These are phyloP conservation scores for Pichia sp. DNA, from an alignment of 1,139 yeast genomes.

Conservation along the genomic window DNA sequence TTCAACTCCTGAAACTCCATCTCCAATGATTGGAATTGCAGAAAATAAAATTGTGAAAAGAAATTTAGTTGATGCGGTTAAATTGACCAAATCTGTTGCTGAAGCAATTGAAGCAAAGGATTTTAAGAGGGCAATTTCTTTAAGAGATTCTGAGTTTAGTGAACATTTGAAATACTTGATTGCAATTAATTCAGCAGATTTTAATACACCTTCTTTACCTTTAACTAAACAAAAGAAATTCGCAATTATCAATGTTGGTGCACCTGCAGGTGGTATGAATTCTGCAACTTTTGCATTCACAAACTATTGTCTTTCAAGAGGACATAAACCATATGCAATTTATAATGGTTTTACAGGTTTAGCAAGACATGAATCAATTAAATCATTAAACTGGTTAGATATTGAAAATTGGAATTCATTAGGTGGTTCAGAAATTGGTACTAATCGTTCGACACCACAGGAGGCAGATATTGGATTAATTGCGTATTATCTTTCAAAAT, in stretches of 20 bases:
- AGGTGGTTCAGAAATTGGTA: slow-evolving; percentile 82
- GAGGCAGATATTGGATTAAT: slow-evolving; percentile 64
- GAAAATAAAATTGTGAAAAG: slow-evolving; percentile 66
- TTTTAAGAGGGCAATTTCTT: slow-evolving; percentile 28
- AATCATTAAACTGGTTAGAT: slow-evolving; percentile 57
- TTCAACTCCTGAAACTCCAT: slow-evolving; percentile 61
- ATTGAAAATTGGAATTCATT: slow-evolving; percentile 68
- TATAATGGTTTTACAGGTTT: slow-evolving; percentile 73
- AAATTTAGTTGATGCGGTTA: slow-evolving; percentile 69
- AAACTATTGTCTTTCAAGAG: slow-evolving; percentile 65
- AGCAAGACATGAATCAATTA: slow-evolving; percentile 66
- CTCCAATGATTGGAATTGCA: slow-evolving; percentile 68
- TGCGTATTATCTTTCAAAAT: slow-evolving; percentile 71
- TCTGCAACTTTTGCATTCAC: slow-evolving; percentile 74
- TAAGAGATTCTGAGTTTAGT: slow-evolving; percentile 66
- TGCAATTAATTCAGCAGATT: slow-evolving; percentile 57
- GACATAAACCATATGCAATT: slow-evolving; percentile 68
- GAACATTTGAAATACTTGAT: slow-evolving; percentile 62
- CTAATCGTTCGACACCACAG: slow-evolving; percentile 66
- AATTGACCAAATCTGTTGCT: slow-evolving; percentile 64
- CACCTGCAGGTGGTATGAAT: slow-evolving; percentile 79
- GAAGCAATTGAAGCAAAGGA: slow-evolving; percentile 32
- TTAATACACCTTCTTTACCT: slow-evolving; percentile 49
- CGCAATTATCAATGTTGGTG: slow-evolving; percentile 74
- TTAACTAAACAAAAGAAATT: slow-evolving; percentile 50